phyloP scores from a whole-genome alignment of 139 green algal species.

The Chlamydomonas urium region DNA sequence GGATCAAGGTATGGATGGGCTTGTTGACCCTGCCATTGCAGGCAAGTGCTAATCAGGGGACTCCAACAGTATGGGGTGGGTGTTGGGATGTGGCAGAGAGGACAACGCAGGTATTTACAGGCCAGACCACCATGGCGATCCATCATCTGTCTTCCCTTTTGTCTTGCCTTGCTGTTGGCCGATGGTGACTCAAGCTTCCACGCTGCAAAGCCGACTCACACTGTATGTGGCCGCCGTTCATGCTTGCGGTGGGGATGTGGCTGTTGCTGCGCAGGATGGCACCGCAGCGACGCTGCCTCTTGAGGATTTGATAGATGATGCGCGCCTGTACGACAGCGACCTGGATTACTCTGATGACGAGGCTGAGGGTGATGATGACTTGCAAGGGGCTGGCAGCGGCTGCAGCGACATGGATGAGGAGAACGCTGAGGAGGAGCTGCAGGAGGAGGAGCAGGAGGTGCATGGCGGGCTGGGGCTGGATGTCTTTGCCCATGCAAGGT shows the following conservation, averaged over 20 bases:
- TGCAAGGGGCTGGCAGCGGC: background rate
- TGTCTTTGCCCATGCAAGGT: constrained; percentile 10
- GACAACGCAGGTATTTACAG: background rate
- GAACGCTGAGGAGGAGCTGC: background rate
- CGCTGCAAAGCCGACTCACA: too few species aligned
- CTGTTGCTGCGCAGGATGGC: background rate
- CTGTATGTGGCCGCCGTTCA: too few species aligned
- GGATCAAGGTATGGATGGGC: background rate
- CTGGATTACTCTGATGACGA: background rate
- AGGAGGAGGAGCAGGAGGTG: background rate
- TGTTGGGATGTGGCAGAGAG: background rate
- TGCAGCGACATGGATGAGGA: background rate
- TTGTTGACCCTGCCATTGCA: background rate
- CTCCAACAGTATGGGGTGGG: background rate
- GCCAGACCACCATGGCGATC: too few species aligned
- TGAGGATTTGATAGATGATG: background rate
- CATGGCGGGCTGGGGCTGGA: constrained; percentile 8
- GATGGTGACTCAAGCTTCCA: background rate
- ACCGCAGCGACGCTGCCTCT: background rate
- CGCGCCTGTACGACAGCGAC: background rate
- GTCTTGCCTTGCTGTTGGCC: background rate
- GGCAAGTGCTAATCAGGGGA: background rate
- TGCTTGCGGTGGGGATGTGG: too few species aligned
- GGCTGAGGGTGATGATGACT: background rate
- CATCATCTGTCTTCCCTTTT: too few species aligned